These are phyloP conservation scores for Wickerhamomyces queroliae DNA, from an alignment of 805 yeast species.

Conservation along the genomic window DNA sequence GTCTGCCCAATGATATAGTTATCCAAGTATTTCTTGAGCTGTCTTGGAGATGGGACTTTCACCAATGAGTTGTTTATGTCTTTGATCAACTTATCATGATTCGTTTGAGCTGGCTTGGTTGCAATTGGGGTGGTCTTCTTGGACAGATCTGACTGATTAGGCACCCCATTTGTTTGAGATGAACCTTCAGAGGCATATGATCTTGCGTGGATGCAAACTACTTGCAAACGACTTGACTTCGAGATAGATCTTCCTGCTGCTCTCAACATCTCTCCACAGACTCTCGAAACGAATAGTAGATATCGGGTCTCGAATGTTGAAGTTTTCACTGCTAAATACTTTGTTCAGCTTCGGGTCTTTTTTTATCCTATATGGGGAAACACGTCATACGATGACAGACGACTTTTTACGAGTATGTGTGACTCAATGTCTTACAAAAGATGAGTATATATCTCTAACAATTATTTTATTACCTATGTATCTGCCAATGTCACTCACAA, in stretches of 20 bases:
- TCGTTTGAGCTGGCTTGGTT: neutral
- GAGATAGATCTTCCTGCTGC: neutral
- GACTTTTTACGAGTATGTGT: too few species aligned
- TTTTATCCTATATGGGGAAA: too few species aligned
- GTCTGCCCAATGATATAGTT: constrained; percentile 53
- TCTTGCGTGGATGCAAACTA: neutral
- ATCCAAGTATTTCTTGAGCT: constrained; percentile 40
- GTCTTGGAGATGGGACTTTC: constrained; percentile 41
- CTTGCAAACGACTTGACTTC: neutral
- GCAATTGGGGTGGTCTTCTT: neutral
- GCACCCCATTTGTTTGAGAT: neutral
- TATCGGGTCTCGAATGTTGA: too few species aligned
- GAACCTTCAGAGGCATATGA: neutral
- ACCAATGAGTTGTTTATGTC: constrained; percentile 15
- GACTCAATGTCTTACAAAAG: too few species aligned
- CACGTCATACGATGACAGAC: too few species aligned
- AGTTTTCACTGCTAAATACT: too few species aligned
- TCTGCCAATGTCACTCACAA: too few species aligned
- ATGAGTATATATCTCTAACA: too few species aligned
- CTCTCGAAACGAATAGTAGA: too few species aligned
- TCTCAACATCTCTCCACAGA: neutral
- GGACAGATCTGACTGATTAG: neutral
- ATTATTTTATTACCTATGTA: too few species aligned
- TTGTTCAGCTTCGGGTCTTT: too few species aligned
- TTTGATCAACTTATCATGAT: neutral